A percentile compares a stretch with the other conserved stretches of the same genome.
phyloP scores from a whole-genome alignment of 1,139 yeast species.

The Torulaspora globosa region DNA sequence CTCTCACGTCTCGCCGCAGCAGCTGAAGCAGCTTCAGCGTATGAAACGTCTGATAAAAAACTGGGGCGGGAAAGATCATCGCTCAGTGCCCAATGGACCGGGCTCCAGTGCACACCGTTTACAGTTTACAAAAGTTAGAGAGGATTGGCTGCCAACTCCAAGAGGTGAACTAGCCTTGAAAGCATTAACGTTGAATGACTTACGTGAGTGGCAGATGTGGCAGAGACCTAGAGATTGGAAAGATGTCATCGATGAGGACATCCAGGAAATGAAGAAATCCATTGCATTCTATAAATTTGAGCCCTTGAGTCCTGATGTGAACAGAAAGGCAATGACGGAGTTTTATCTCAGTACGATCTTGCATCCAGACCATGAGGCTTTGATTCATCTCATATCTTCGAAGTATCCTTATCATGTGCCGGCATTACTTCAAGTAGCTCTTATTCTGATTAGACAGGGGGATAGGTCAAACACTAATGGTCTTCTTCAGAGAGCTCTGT shows the following conservation, averaged over 20 bases:
- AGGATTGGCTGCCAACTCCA: conserved; percentile 76
- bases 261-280: conserved; percentile 43
- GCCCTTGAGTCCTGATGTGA: conserved; percentile 36
- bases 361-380: conserved; percentile 67
- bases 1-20: conserved; percentile 59
- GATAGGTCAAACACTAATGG: conserved; percentile 64
- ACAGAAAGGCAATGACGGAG: conserved; percentile 50
- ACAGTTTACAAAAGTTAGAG: conserved; percentile 65
- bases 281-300: conserved; percentile 54
- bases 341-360: conserved; percentile 65
- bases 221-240: conserved; percentile 45
- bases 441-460: conserved; percentile 72
- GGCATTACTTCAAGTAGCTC: conserved; percentile 74
- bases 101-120: conserved; percentile 62
- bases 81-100: conserved; percentile 53
- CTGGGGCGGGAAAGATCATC: conserved; percentile 79
- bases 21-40: conserved; percentile 58
- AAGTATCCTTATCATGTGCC: conserved; percentile 71
- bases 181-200: conserved; percentile 44
- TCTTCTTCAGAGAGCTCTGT: conserved; percentile 68
- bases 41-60: conserved; percentile 63
- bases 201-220: conserved; percentile 42
- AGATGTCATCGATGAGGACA: conserved; percentile 46
- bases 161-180: conserved; percentile 63
- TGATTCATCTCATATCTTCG: conserved; percentile 50